phyloP scores from a whole-genome alignment of 148 eudicot species.

The Linanthus parryae region DNA sequence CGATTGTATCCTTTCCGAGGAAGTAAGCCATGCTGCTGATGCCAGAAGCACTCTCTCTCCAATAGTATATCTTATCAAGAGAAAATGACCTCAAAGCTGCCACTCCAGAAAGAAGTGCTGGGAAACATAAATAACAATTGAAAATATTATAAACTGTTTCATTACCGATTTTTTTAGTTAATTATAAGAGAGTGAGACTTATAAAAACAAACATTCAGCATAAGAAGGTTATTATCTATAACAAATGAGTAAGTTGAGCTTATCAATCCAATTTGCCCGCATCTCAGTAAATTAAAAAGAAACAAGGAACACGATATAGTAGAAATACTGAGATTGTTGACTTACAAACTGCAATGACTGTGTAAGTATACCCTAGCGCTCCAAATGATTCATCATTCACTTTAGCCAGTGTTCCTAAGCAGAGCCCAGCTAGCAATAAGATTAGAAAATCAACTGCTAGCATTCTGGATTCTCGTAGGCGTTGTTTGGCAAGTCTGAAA shows the following conservation, averaged over 20 bases:
- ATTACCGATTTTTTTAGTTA: background rate
- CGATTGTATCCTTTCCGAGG: constrained; percentile 67
- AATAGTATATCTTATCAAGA: constrained; percentile 58
- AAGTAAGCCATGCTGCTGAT: constrained; percentile 74
- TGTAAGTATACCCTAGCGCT: constrained; percentile 73
- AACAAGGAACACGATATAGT: too few species aligned
- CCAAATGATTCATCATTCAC: constrained; percentile 95
- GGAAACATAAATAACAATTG: constrained; percentile 5
- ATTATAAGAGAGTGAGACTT: background rate
- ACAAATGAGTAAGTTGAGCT: too few species aligned
- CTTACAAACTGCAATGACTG: constrained; percentile 93
- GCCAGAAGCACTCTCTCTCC: constrained; percentile 76
- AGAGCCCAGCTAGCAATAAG: constrained; percentile 78
- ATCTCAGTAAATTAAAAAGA: too few species aligned
- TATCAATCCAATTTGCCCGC: too few species aligned
- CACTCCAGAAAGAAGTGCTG: constrained; percentile 67
- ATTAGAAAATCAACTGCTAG: constrained; percentile 89
- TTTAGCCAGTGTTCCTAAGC: constrained; percentile 86
- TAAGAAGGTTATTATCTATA: too few species aligned
- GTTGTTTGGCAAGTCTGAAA: constrained; percentile 75
- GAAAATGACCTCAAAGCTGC: constrained; percentile 66
- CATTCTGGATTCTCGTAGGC: constrained; percentile 67
- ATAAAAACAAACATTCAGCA: too few species aligned
- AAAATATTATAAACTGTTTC: constrained; percentile 3
- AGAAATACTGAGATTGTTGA: constrained; percentile 9